Percentiles rank a stretch among this genome's conserved stretches.
These are phyloP conservation scores for Aspergillus sp. DNA, from an alignment of 2,329 filamentous ascomycete species.

Conservation along the genomic window DNA sequence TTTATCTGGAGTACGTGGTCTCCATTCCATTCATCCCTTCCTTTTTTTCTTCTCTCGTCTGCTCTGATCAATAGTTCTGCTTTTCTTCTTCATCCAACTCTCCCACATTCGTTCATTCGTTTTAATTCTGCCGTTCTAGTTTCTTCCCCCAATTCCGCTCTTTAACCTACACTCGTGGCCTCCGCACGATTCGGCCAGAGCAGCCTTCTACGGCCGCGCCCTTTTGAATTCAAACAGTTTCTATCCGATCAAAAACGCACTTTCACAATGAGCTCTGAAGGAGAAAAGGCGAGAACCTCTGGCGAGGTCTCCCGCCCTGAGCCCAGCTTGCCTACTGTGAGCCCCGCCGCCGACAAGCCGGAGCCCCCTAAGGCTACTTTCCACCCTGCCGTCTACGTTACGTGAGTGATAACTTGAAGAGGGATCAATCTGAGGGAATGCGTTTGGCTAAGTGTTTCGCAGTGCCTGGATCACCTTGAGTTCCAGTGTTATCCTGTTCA, in stretches of 20 bases:
- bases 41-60: not conserved
- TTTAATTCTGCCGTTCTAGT: slow-evolving; percentile 2
- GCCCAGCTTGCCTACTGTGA: slow-evolving; percentile 70
- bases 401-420: slow-evolving; percentile 35
- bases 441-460: slow-evolving; percentile 14
- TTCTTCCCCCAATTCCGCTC: slow-evolving; percentile 1
- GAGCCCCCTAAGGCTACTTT: slow-evolving; percentile 61
- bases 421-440: not conserved
- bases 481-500: slow-evolving; percentile 95
- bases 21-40: slow-evolving; percentile 1
- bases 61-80: not conserved
- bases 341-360: slow-evolving; percentile 68
- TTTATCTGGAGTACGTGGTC: not conserved
- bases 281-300: slow-evolving; percentile 80
- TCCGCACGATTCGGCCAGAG: slow-evolving; percentile 39
- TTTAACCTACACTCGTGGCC: slow-evolving; percentile 31
- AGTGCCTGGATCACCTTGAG: slow-evolving; percentile 91
- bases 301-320: slow-evolving; percentile 55
- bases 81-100: slow-evolving; percentile 1
- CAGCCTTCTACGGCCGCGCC: slow-evolving; percentile 40
- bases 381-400: slow-evolving; percentile 82
- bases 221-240: slow-evolving; percentile 46
- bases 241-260: slow-evolving; percentile 36
- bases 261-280: slow-evolving; percentile 55
- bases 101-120: slow-evolving; percentile 1